A percentile compares a stretch with the other conserved stretches of the same genome.
These are phyloP conservation scores for Camellia japonica DNA, from an alignment of 148 eudicot species.

Conservation along the genomic window DNA sequence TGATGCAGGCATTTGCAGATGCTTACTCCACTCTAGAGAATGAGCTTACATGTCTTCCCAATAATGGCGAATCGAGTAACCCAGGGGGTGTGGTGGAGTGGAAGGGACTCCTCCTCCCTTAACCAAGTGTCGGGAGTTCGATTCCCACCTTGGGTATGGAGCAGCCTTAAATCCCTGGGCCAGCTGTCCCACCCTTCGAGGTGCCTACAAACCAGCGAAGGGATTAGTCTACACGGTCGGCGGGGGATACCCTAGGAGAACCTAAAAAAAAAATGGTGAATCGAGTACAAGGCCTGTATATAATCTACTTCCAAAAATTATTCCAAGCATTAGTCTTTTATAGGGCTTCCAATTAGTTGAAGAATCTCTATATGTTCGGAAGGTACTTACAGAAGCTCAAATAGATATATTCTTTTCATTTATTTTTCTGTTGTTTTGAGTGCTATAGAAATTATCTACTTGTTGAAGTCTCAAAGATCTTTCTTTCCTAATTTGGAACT, in stretches of 20 bases:
- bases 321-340: constrained; percentile 67
- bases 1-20: constrained; percentile 91
- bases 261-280: no score
- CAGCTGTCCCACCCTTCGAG: no score
- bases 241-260: no score
- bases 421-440: neutral
- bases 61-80: constrained; percentile 37
- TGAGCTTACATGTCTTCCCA: constrained; percentile 48
- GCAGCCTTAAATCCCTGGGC: no score
- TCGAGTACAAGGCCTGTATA: constrained; percentile 33
- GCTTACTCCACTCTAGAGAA: constrained; percentile 72
- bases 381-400: constrained; percentile 16
- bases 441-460: neutral
- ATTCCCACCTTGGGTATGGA: no score
- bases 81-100: no score
- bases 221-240: no score
- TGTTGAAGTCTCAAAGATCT: neutral
- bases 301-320: constrained; percentile 70
- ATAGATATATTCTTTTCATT: neutral
- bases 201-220: no score
- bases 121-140: no score
- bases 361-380: constrained; percentile 3
- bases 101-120: no score
- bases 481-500: neutral
- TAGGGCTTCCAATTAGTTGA: constrained; percentile 24